Percentiles rank a stretch among this genome's conserved stretches.
phyloP scores from a whole-genome alignment of 1,139 yeast genomes.

The Hyphopichia wangnamkhiaoensis region DNA sequence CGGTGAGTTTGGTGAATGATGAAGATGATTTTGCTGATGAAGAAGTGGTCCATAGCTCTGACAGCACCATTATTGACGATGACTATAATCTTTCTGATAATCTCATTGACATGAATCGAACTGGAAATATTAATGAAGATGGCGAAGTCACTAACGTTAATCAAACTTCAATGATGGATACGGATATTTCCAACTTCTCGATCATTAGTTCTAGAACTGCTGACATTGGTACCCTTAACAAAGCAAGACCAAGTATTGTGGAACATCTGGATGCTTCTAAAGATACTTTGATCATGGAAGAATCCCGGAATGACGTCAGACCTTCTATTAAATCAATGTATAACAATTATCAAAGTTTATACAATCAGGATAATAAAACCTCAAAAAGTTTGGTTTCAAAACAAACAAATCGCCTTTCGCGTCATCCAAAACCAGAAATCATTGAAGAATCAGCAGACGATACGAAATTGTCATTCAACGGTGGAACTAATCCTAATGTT shows the following conservation, averaged over 20 bases:
- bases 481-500: constrained; percentile 10
- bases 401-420: too few species aligned
- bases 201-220: constrained; percentile 35
- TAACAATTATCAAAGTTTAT: constrained; percentile 16
- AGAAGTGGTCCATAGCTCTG: constrained; percentile 21
- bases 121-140: constrained; percentile 7
- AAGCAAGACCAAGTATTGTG: constrained; percentile 25
- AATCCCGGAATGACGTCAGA: neutral
- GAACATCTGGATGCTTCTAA: constrained; percentile 22
- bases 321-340: constrained; percentile 22
- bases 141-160: constrained; percentile 7
- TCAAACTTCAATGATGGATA: constrained; percentile 13
- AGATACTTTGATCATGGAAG: constrained; percentile 22
- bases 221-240: constrained; percentile 28
- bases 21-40: constrained; percentile 21
- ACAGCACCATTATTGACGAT: constrained; percentile 23
- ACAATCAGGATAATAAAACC: neutral
- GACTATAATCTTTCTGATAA: constrained; percentile 5
- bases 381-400: neutral
- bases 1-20: constrained; percentile 17
- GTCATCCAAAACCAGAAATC: neutral
- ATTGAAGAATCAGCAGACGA: constrained; percentile 4
- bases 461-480: constrained; percentile 10
- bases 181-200: constrained; percentile 32
- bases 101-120: constrained; percentile 5